A percentile compares a stretch with the other conserved stretches of the same genome.
Conservation (phyloP, 352 stramenopile genomes). For the Pythium phragmitis region DNA sequence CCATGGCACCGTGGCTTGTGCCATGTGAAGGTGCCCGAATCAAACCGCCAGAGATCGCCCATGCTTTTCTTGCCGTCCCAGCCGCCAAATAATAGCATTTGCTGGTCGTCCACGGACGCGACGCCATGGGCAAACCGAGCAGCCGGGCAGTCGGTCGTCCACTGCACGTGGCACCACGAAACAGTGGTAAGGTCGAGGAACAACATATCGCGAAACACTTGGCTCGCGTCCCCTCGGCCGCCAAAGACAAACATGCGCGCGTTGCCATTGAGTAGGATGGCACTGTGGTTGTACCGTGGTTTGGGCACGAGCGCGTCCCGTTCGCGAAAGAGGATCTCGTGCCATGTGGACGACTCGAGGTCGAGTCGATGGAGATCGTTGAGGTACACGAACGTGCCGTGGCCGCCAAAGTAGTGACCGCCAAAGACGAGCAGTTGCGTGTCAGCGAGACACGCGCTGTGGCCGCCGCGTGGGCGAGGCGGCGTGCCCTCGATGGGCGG, state of each 20-base stretch:
- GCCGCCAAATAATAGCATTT: constrained; percentile 89
- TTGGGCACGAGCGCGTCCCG: constrained; percentile 46
- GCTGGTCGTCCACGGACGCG: constrained; percentile 58
- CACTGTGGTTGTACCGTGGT: constrained; percentile 87
- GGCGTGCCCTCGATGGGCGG: constrained; percentile 52
- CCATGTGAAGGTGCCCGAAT: constrained; percentile 72
- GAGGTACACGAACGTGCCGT: constrained; percentile 86
- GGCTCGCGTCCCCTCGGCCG: constrained; percentile 42
- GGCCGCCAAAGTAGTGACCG: constrained; percentile 85
- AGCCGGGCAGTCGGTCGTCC: constrained; percentile 75
- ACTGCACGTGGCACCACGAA: constrained; percentile 85
- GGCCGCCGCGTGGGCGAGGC: constrained; percentile 60
- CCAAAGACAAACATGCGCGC: constrained; percentile 82
- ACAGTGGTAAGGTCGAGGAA: constrained; percentile 85
- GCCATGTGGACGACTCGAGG: constrained; percentile 74
- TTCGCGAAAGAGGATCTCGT: constrained; percentile 56
- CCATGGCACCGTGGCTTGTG: constrained; percentile 61
- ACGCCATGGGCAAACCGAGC: constrained; percentile 72
- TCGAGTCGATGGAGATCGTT: constrained; percentile 90
- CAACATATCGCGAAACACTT: constrained; percentile 84
- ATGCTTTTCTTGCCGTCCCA: constrained; percentile 79
- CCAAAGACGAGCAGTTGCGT: constrained; percentile 88
- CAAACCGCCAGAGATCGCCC: constrained; percentile 76
- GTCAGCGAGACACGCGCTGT: constrained; percentile 71
- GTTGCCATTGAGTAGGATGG: constrained; percentile 59